Evolutionary conservation across 768 basidiomycete genomes (phyloP).

Genomic region (Cystofilobasidium capitatum): DNA sequence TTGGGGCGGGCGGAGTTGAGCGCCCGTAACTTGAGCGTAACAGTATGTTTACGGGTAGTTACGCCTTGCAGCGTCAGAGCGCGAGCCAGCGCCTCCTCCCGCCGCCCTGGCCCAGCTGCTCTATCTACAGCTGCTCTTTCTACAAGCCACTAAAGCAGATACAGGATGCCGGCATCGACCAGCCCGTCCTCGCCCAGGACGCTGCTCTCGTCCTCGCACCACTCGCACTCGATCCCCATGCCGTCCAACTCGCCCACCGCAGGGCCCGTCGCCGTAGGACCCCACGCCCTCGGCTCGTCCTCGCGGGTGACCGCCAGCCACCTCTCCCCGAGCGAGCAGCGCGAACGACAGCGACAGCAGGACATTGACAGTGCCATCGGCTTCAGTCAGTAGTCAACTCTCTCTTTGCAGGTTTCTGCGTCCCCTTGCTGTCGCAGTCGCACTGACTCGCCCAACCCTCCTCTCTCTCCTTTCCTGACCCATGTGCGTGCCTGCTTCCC

Average conservation of each 20-base stretch:
- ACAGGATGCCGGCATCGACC: not conserved
- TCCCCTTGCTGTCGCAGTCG: not conserved
- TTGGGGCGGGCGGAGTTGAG: no score
- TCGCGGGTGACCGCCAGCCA: not conserved
- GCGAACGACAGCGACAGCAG: not conserved
- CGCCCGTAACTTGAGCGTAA: no score
- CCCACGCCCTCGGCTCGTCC: not conserved
- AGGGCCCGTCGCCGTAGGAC: no score
- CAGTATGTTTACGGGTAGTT: no score
- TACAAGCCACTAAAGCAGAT: no score
- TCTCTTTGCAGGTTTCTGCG: not conserved
- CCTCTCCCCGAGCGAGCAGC: not conserved
- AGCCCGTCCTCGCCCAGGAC: not conserved
- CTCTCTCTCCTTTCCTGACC: not conserved
- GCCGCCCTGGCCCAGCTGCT: no score
- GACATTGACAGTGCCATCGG: conserved; percentile 1
- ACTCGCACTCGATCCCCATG: not conserved
- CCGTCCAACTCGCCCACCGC: not conserved
- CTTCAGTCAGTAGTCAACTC: not conserved
- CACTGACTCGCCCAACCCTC: conserved; percentile 31
- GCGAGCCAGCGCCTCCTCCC: no score
- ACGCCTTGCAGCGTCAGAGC: no score
- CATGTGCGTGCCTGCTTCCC: no score
- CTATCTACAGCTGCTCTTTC: no score
- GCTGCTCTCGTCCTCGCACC: not conserved